Conservation (phyloP, 2,329 filamentous ascomycete species). For the Fusarium poae region DNA sequence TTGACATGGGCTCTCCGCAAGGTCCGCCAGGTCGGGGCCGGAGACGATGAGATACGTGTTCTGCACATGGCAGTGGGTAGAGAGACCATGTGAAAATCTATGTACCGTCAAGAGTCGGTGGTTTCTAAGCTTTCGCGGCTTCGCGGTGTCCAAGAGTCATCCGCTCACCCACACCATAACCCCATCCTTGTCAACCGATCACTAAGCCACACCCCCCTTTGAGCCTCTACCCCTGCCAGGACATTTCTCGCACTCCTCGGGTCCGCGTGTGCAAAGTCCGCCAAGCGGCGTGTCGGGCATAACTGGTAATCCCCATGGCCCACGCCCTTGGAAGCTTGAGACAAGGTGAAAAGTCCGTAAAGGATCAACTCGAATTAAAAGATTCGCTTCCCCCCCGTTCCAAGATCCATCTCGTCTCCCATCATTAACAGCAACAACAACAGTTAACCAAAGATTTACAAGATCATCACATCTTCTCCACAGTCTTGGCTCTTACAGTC, state of each 20-base stretch:
- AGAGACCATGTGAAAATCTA: conserved; percentile 33
- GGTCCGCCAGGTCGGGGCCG: conserved; percentile 25
- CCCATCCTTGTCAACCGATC: conserved; percentile 23
- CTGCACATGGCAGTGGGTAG: conserved; percentile 8
- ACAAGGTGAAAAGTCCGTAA: conserved; percentile 45
- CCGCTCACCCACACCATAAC: conserved; percentile 21
- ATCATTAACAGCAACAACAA: conserved; percentile 34
- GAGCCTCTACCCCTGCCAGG: conserved; percentile 1
- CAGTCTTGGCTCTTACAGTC: conserved; percentile 9
- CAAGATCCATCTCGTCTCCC: conserved; percentile 12
- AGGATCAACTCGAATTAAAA: conserved; percentile 47
- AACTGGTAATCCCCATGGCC: conserved; percentile 46
- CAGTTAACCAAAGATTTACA: conserved; percentile 26
- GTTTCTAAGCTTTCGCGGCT: conserved; percentile 40
- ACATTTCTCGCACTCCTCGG: conserved; percentile 49
- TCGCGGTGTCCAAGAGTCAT: conserved; percentile 42
- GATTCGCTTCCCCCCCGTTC: conserved; percentile 45
- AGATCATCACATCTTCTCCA: conserved; percentile 29
- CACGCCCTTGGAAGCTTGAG: conserved; percentile 32
- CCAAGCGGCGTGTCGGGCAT: conserved; percentile 47
- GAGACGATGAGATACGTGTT: conserved; percentile 4
- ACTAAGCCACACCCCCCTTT: conserved; percentile 40
- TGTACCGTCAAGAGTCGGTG: conserved; percentile 28
- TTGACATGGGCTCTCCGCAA: conserved; percentile 32
- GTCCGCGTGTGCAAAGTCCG: conserved; percentile 54